phyloP scores from a whole-genome alignment of 805 yeast species.

The Metschnikowia chrysomelidarum region DNA sequence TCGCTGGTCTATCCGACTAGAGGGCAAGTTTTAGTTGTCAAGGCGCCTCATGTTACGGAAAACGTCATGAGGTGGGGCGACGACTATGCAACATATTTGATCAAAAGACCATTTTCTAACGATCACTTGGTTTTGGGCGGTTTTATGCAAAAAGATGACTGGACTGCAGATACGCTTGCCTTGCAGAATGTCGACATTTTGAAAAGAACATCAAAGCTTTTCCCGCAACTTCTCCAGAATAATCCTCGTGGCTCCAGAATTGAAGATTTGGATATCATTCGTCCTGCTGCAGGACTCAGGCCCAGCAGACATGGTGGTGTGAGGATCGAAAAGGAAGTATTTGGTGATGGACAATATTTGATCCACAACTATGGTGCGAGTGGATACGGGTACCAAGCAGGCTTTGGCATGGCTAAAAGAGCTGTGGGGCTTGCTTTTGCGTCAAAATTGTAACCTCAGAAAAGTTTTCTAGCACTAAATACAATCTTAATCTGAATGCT shows the following conservation, averaged over 20 bases:
- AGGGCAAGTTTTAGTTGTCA: slow-evolving; percentile 75
- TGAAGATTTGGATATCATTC: slow-evolving; percentile 49
- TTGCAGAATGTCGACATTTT: slow-evolving; percentile 62
- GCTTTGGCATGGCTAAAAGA: slow-evolving; percentile 54
- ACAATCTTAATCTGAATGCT: not conserved
- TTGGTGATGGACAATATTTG: slow-evolving; percentile 33
- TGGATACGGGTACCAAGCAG: slow-evolving; percentile 68
- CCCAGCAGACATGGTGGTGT: slow-evolving; percentile 78
- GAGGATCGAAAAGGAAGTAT: slow-evolving; percentile 56
- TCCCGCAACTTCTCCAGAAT: slow-evolving; percentile 47
- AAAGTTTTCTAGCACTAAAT: not conserved
- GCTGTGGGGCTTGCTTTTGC: slow-evolving; percentile 35
- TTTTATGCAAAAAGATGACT: slow-evolving; percentile 59
- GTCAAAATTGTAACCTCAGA: not conserved
- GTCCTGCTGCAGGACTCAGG: slow-evolving; percentile 72
- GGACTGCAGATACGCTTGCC: slow-evolving; percentile 58
- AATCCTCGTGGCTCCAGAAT: slow-evolving; percentile 31
- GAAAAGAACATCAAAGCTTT: slow-evolving; percentile 50
- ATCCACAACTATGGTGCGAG: slow-evolving; percentile 74
- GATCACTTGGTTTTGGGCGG: slow-evolving; percentile 78
- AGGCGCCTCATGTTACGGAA: slow-evolving; percentile 64
- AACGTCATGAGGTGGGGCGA: slow-evolving; percentile 63
- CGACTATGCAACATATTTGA: slow-evolving; percentile 60
- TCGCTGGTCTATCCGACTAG: slow-evolving; percentile 64
- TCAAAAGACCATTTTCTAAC: slow-evolving; percentile 66